Evolutionary conservation across 352 stramenopile species (phyloP).

Genomic region (Phytopythium cucurbitacearum): DNA sequence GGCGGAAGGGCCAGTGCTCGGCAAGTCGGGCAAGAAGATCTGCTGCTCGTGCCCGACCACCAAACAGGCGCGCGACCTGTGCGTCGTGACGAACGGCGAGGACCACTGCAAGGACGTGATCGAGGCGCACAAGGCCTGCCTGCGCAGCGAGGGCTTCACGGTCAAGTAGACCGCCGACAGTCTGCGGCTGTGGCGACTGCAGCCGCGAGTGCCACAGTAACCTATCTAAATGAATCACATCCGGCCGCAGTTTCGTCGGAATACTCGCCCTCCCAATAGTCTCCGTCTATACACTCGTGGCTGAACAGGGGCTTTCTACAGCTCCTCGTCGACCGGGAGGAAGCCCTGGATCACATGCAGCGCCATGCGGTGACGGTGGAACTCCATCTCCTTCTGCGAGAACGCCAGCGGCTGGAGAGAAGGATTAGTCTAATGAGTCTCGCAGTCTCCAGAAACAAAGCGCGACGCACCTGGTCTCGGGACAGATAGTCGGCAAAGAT

Average conservation of each 20-base stretch:
- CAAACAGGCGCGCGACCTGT: constrained; percentile 92
- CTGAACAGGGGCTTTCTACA: constrained; percentile 22
- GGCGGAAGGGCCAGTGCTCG: constrained; percentile 42
- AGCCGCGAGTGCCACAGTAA: no score
- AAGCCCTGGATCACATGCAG: constrained; percentile 62
- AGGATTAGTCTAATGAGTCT: not conserved
- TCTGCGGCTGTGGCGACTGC: not conserved
- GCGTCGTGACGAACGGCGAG: constrained; percentile 89
- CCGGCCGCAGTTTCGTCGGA: no score
- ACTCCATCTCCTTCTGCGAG: constrained; percentile 80
- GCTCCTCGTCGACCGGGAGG: constrained; percentile 62
- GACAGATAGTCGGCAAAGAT: constrained; percentile 84
- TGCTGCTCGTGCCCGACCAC: constrained; percentile 98
- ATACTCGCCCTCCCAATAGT: not conserved
- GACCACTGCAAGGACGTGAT: constrained; percentile 94
- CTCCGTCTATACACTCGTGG: not conserved
- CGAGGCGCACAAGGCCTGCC: constrained; percentile 96
- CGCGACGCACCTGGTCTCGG: constrained; percentile 42
- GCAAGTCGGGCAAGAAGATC: constrained; percentile 98
- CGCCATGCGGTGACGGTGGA: constrained; percentile 80
- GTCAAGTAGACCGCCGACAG: constrained; percentile 62
- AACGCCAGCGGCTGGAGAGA: constrained; percentile 49
- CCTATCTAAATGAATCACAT: no score
- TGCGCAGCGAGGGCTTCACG: constrained; percentile 95
- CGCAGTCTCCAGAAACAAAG: not conserved